These are phyloP conservation scores for Mycena rebaudengoi DNA, from an alignment of 768 basidiomycete species.

Conservation along the genomic window DNA sequence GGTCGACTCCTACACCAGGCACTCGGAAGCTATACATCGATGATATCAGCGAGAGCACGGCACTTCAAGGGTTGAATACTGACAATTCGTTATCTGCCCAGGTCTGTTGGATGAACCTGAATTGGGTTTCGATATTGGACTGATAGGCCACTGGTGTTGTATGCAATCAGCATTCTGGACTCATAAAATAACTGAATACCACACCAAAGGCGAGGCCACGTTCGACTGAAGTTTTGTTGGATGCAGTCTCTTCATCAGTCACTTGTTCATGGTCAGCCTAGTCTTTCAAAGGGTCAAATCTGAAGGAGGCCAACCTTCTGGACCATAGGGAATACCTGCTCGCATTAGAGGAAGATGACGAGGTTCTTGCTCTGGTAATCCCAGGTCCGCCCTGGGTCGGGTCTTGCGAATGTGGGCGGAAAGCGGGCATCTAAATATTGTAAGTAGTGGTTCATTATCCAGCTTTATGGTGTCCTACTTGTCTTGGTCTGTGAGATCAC, in stretches of 20 bases:
- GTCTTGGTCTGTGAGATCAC: slow-evolving; percentile 10
- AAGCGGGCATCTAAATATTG: slow-evolving; percentile 12
- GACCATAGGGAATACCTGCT: slow-evolving; percentile 45
- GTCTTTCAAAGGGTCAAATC: neutral
- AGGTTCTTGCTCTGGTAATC: slow-evolving; percentile 23
- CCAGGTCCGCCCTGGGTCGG: slow-evolving; percentile 34
- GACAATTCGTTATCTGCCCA: slow-evolving; percentile 22
- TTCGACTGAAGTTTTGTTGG: neutral
- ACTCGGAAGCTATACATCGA: no score
- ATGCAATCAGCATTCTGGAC: no score
- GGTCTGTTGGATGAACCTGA: slow-evolving; percentile 1
- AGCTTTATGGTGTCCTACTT: neutral
- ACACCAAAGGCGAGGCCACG: slow-evolving; percentile 22
- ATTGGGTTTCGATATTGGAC: neutral
- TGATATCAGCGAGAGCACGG: no score
- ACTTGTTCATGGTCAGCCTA: slow-evolving; percentile 5
- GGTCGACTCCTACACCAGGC: no score
- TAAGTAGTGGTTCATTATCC: neutral
- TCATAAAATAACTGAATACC: neutral
- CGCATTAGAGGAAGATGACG: slow-evolving; percentile 37
- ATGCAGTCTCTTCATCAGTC: neutral
- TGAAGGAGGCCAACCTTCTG: slow-evolving; percentile 12
- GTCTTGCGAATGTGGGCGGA: slow-evolving; percentile 29
- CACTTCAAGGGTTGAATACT: no score
- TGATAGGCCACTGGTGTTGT: slow-evolving; percentile 12